phyloP scores from a whole-genome alignment of 108 stramenopile genomes.

The Bacterosira constricta region DNA sequence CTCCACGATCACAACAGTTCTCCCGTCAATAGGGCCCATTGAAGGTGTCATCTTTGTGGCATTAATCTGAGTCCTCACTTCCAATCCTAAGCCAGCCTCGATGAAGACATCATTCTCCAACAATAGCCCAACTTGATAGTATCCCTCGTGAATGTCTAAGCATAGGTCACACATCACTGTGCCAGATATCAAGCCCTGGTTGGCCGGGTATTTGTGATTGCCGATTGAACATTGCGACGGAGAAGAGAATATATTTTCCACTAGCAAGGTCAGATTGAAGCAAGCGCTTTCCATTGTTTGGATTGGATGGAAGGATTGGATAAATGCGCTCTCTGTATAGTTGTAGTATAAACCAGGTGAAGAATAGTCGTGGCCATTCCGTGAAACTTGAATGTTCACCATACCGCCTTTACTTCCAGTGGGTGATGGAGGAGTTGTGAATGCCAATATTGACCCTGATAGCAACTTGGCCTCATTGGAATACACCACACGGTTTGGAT shows the following conservation, averaged over 20 bases:
- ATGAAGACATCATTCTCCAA: not conserved
- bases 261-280: not conserved
- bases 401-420: slow-evolving; percentile 1
- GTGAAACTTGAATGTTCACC: not conserved
- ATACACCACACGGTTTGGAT: not conserved
- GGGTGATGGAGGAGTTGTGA: slow-evolving; percentile 3
- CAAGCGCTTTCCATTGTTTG: not conserved
- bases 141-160: not conserved
- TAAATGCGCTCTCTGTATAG: not conserved
- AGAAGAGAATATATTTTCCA: not conserved
- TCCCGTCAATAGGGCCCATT: not conserved
- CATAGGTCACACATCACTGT: not conserved
- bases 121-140: not conserved
- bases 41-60: not conserved
- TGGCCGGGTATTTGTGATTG: not conserved
- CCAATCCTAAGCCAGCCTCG: no score
- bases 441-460: not conserved
- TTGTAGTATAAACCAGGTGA: not conserved
- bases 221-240: not conserved
- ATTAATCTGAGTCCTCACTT: no score
- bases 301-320: not conserved
- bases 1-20: not conserved
- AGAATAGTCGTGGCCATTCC: slow-evolving; percentile 6
- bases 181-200: not conserved
- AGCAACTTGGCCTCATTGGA: not conserved